phyloP scores from a whole-genome alignment of 2,329 filamentous ascomycete species.

The Rhynchosporium secalis region DNA sequence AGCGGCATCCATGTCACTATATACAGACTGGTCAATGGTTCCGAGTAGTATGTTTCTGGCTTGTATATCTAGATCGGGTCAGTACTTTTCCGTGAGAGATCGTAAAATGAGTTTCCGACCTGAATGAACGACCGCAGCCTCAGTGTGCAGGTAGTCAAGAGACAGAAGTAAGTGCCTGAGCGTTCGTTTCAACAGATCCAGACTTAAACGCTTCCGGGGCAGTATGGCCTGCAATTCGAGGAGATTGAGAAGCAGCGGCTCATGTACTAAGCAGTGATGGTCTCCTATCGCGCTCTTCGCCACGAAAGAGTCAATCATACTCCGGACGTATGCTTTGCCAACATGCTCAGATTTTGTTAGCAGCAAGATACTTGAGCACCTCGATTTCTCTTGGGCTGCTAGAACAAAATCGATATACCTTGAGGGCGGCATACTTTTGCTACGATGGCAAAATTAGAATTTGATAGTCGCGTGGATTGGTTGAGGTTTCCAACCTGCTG shows the following conservation, averaged over 20 bases:
- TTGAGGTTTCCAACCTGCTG: neutral
- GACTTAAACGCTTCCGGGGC: neutral
- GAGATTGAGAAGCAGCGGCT: neutral
- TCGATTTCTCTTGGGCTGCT: neutral
- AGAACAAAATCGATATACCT: neutral
- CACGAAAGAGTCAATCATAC: neutral
- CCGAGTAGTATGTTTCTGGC: neutral
- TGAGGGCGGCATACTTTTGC: neutral
- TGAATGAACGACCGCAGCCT: neutral
- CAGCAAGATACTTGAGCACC: neutral
- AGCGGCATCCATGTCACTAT: neutral
- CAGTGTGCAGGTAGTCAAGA: neutral
- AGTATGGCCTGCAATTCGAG: neutral
- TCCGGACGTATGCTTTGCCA: neutral
- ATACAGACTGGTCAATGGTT: neutral
- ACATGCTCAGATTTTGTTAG: neutral
- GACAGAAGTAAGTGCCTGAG: neutral
- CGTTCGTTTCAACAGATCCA: neutral
- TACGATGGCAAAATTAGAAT: neutral
- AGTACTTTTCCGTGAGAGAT: neutral
- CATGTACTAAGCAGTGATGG: neutral
- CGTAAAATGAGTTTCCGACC: neutral
- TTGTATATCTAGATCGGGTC: neutral
- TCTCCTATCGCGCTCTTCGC: neutral
- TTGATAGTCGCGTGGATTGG: neutral